phyloP scores from a whole-genome alignment of 495 filamentous ascomycete species.

The Rhizodiscina lignyota region DNA sequence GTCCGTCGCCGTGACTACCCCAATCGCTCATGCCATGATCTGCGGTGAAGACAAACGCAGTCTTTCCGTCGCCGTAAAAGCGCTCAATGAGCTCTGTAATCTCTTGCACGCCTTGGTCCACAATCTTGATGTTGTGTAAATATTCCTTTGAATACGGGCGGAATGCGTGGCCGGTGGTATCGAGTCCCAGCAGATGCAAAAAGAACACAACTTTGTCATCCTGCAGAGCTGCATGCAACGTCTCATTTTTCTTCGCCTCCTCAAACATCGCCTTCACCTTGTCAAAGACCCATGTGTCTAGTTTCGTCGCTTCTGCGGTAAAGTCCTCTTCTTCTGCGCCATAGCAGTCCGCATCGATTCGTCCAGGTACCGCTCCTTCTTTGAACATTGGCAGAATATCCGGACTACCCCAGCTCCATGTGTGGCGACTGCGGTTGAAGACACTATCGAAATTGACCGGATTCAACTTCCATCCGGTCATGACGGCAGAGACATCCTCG shows the following conservation, averaged over 20 bases:
- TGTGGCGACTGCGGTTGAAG: slow-evolving; percentile 91
- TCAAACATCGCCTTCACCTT: slow-evolving; percentile 74
- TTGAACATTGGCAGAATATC: slow-evolving; percentile 98
- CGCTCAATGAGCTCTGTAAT: slow-evolving; percentile 66
- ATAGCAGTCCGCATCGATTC: slow-evolving; percentile 75
- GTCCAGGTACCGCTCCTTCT: slow-evolving; percentile 73
- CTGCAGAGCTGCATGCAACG: slow-evolving; percentile 54
- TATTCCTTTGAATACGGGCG: slow-evolving; percentile 95
- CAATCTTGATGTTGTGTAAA: slow-evolving; percentile 82
- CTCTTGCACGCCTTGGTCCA: slow-evolving; percentile 75
- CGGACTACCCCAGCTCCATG: slow-evolving; percentile 98
- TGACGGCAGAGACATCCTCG: slow-evolving; percentile 95
- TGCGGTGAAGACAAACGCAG: slow-evolving; percentile 91
- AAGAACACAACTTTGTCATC: slow-evolving; percentile 91
- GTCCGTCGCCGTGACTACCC: slow-evolving; percentile 94
- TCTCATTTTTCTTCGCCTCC: slow-evolving; percentile 57
- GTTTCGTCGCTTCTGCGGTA: slow-evolving; percentile 55
- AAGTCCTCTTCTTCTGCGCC: slow-evolving; percentile 79
- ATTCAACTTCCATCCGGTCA: slow-evolving; percentile 96
- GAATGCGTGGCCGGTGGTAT: slow-evolving; percentile 78
- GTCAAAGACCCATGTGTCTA: slow-evolving; percentile 95
- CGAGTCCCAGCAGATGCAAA: slow-evolving; percentile 86
- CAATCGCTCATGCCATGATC: slow-evolving; percentile 99
- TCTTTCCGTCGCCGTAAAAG: slow-evolving; percentile 85
- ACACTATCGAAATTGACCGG: slow-evolving; percentile 98